Percentiles rank a stretch among this genome's conserved stretches.
phyloP scores from a whole-genome alignment of 257 asterid species.

The Nicotiana undulata region DNA sequence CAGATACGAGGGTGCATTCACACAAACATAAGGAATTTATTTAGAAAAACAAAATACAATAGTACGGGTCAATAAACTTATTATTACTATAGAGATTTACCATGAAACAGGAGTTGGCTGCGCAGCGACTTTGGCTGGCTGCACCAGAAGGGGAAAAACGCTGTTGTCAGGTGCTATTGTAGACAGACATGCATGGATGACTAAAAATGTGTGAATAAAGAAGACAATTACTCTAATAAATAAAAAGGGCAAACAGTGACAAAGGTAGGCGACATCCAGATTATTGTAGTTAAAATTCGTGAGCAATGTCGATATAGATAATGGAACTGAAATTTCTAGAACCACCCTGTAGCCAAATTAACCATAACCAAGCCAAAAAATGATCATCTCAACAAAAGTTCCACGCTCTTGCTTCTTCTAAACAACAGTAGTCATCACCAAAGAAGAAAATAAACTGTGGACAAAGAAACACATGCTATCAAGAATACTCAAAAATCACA shows the following conservation, averaged over 20 bases:
- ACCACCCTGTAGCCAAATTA: neutral
- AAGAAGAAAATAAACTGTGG: neutral
- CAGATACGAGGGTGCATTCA: neutral
- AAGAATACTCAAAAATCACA: neutral
- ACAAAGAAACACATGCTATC: neutral
- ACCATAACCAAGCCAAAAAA: neutral
- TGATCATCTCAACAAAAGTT: neutral
- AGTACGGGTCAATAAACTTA: neutral
- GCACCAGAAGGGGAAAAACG: constrained; percentile 29
- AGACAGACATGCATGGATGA: constrained; percentile 12
- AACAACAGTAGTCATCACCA: neutral
- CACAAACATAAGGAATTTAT: neutral
- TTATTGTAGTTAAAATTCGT: neutral
- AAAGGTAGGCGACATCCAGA: neutral
- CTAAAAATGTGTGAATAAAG: neutral
- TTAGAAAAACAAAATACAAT: neutral
- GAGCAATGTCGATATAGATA: neutral
- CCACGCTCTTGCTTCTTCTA: neutral
- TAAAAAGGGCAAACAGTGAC: neutral
- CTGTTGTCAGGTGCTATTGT: constrained; percentile 1
- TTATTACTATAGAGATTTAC: constrained; percentile 29
- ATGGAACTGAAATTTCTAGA: neutral
- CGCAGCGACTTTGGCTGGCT: constrained; percentile 63
- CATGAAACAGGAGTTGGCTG: constrained; percentile 84
- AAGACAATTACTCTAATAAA: neutral